Conservation (phyloP, 805 yeast genomes). For the Candida boidinii region DNA sequence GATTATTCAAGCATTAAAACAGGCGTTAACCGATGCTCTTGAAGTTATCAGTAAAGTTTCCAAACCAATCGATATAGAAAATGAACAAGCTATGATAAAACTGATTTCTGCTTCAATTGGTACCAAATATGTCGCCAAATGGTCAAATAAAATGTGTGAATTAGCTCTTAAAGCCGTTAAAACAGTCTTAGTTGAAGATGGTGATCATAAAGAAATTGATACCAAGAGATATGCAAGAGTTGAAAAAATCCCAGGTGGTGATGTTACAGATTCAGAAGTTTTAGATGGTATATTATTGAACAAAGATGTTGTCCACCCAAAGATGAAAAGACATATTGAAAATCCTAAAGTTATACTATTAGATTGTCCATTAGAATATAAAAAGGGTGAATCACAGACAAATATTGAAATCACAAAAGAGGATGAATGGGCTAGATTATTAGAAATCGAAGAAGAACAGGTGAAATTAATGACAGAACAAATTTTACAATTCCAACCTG, state of each 20-base stretch:
- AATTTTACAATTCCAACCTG: constrained; percentile 79
- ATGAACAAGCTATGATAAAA: constrained; percentile 81
- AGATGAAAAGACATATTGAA: constrained; percentile 84
- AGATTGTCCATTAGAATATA: constrained; percentile 96
- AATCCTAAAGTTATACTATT: constrained; percentile 83
- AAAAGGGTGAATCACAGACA: constrained; percentile 98
- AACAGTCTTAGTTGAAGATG: constrained; percentile 62
- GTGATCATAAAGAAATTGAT: constrained; percentile 73
- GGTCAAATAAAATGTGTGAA: constrained; percentile 88
- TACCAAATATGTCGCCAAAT: constrained; percentile 84
- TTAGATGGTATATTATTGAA: constrained; percentile 88
- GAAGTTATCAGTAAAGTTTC: constrained; percentile 80
- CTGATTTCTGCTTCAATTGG: constrained; percentile 90
- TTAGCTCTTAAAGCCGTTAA: constrained; percentile 83
- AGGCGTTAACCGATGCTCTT: constrained; percentile 84
- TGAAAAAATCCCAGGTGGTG: constrained; percentile 98
- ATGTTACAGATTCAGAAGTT: constrained; percentile 80
- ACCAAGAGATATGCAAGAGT: constrained; percentile 86
- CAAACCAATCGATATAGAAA: constrained; percentile 70
- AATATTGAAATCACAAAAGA: constrained; percentile 95
- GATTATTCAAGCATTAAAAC: constrained; percentile 87
- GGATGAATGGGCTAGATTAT: constrained; percentile 90
- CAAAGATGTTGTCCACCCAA: constrained; percentile 98
- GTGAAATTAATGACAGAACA: constrained; percentile 81
- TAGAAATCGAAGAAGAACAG: constrained; percentile 97